Conservation (phyloP, 2,329 filamentous ascomycete species). For the Penicillium expansum region DNA sequence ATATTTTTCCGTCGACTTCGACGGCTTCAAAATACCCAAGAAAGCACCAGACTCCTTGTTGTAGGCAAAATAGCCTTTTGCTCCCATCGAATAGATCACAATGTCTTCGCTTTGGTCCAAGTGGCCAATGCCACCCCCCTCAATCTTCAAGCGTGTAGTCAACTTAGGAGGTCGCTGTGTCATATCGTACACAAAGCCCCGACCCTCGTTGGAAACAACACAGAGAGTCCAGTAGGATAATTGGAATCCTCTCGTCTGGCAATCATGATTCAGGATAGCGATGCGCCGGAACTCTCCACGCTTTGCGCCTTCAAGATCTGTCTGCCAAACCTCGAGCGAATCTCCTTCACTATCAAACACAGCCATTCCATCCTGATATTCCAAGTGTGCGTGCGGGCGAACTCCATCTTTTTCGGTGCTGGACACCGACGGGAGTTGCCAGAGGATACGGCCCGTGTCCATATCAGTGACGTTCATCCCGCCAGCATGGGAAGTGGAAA, state of each 20-base stretch:
- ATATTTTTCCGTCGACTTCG: conserved; percentile 31
- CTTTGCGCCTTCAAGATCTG: conserved; percentile 32
- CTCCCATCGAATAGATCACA: conserved; percentile 48
- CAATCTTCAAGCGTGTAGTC: conserved; percentile 40
- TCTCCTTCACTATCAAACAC: conserved; percentile 48
- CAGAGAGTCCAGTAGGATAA: conserved; percentile 46
- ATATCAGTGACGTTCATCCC: conserved; percentile 49
- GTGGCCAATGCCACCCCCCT: conserved; percentile 45
- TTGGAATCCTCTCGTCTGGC: conserved; percentile 48
- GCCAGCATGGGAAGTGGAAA: conserved; percentile 48
- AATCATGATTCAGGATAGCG: conserved; percentile 43
- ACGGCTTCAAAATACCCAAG: conserved; percentile 41
- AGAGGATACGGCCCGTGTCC: conserved; percentile 44
- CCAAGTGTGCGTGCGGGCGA: conserved; percentile 47
- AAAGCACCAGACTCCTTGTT: conserved; percentile 41
- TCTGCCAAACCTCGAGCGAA: conserved; percentile 47
- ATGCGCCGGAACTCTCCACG: conserved; percentile 44
- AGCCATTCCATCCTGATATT: conserved; percentile 48
- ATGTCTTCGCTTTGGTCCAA: conserved; percentile 43
- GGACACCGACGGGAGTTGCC: conserved; percentile 33
- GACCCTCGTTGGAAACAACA: conserved; percentile 46
- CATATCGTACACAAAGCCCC: conserved; percentile 49
- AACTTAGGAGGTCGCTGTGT: conserved; percentile 33
- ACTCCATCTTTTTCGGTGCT: conserved; percentile 33
- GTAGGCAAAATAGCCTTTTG: conserved; percentile 44